phyloP scores from a whole-genome alignment of 768 basidiomycete species.

The Cyclocybe aegerita region DNA sequence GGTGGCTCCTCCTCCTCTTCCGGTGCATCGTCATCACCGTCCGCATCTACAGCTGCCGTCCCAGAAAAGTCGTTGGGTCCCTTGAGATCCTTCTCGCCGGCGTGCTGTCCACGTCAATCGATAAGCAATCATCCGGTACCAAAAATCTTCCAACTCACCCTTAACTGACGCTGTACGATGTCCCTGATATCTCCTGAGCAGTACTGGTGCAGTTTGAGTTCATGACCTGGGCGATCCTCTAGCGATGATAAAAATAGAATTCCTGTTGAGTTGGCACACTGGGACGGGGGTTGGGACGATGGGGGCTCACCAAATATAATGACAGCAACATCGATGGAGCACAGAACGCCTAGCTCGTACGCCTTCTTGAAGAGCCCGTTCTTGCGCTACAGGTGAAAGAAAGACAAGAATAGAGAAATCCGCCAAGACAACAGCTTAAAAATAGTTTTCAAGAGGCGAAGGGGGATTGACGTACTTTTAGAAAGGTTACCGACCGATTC shows the following conservation, averaged over 20 bases:
- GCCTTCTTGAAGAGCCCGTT: constrained; percentile 80
- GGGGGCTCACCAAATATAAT: constrained; percentile 60
- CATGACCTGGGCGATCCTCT: constrained; percentile 66
- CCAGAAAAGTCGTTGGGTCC: constrained; percentile 35
- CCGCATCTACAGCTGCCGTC: constrained; percentile 9
- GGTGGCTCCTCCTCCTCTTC: constrained; percentile 19
- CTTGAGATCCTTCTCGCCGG: constrained; percentile 35
- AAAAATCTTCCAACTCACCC: constrained; percentile 24
- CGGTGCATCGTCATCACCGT: constrained; percentile 29
- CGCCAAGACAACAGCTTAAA: constrained; percentile 25
- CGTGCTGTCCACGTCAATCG: constrained; percentile 22
- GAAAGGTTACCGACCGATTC: constrained; percentile 73
- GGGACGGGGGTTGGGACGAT: neutral
- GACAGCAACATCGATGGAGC: constrained; percentile 73
- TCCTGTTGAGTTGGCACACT: constrained; percentile 4
- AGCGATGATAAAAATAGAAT: constrained; percentile 23
- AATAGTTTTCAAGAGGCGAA: constrained; percentile 13
- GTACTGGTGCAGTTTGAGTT: constrained; percentile 72
- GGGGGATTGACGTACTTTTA: constrained; percentile 48
- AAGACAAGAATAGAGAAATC: constrained; percentile 22
- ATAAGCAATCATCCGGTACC: constrained; percentile 9
- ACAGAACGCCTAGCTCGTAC: constrained; percentile 76
- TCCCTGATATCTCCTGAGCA: constrained; percentile 58
- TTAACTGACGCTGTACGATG: constrained; percentile 60
- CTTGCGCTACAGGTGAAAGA: constrained; percentile 48